Percentiles rank a stretch among this genome's conserved stretches.
Conservation (phyloP, 306 rosid species). For the Citrullus colocynthis region DNA sequence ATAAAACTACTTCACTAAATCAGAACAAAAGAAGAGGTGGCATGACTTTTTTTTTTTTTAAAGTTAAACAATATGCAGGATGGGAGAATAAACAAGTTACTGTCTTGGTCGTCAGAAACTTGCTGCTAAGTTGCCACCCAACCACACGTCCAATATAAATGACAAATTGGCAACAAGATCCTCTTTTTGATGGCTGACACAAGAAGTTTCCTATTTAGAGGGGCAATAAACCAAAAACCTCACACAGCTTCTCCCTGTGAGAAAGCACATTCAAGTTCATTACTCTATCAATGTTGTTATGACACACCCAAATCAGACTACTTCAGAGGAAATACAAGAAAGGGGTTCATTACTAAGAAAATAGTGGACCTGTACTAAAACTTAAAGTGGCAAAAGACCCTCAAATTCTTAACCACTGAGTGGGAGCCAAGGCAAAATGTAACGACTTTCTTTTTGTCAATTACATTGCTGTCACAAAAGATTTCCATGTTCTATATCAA, state of each 20-base stretch:
- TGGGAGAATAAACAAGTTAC: neutral
- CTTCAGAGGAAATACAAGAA: neutral
- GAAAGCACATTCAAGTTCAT: neutral
- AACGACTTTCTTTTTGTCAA: neutral
- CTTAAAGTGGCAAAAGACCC: neutral
- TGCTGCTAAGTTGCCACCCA: neutral
- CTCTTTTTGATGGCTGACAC: neutral
- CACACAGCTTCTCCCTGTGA: neutral
- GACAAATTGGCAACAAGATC: neutral
- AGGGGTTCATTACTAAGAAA: neutral
- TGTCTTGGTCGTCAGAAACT: neutral
- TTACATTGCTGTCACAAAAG: neutral
- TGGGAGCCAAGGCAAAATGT: neutral
- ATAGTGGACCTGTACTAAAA: neutral
- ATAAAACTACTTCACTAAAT: neutral
- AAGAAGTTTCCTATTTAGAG: neutral
- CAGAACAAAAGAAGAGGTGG: neutral
- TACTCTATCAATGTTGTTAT: neutral
- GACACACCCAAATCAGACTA: neutral
- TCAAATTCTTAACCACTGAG: neutral
- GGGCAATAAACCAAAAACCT: neutral
- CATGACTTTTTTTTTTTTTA: too few relatives aligned
- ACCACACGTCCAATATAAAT: neutral
- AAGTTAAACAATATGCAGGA: too few relatives aligned
- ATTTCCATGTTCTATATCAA: neutral